Percentiles rank a stretch among this genome's conserved stretches.
phyloP scores from a whole-genome alignment of 768 basidiomycete species.

The Lactarius hatsudake region DNA sequence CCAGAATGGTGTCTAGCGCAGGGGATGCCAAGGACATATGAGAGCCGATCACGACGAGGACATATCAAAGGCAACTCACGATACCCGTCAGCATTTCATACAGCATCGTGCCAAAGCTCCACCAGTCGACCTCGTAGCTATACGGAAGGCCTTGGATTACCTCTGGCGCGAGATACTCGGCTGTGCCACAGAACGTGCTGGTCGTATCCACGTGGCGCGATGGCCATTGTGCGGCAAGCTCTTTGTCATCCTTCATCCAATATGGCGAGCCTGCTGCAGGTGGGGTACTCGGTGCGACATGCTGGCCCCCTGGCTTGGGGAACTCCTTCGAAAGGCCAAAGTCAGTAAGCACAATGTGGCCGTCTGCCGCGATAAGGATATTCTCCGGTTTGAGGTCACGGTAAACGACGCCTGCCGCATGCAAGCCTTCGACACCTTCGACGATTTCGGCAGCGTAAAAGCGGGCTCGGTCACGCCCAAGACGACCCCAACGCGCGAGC shows the following conservation, averaged over 20 bases:
- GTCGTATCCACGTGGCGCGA: conserved; percentile 60
- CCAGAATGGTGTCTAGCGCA: conserved; percentile 81
- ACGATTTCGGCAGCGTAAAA: conserved; percentile 99
- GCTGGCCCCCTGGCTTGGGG: conserved; percentile 45
- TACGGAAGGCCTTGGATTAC: conserved; percentile 90
- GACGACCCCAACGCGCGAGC: conserved; percentile 90
- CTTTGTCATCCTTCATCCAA: conserved; percentile 73
- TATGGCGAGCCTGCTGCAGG: conserved; percentile 55
- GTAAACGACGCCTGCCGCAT: conserved; percentile 93
- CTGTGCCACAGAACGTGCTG: conserved; percentile 91
- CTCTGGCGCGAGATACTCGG: conserved; percentile 95
- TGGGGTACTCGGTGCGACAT: conserved; percentile 47
- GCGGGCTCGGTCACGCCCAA: conserved; percentile 90
- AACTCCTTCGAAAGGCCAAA: conserved; percentile 96
- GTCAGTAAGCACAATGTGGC: conserved; percentile 96
- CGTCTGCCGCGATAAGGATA: conserved; percentile 89
- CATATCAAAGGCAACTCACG: conserved; percentile 50
- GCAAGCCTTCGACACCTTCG: conserved; percentile 93
- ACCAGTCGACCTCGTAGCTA: conserved; percentile 96
- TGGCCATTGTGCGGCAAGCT: conserved; percentile 57
- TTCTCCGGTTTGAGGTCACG: conserved; percentile 97
- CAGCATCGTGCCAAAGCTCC: conserved; percentile 97
- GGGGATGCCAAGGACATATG: conserved; percentile 18
- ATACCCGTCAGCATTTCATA: conserved; percentile 97
- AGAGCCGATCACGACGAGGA: neutral